phyloP scores from a whole-genome alignment of 106 monocot genomes.

The Chionographis japonica region DNA sequence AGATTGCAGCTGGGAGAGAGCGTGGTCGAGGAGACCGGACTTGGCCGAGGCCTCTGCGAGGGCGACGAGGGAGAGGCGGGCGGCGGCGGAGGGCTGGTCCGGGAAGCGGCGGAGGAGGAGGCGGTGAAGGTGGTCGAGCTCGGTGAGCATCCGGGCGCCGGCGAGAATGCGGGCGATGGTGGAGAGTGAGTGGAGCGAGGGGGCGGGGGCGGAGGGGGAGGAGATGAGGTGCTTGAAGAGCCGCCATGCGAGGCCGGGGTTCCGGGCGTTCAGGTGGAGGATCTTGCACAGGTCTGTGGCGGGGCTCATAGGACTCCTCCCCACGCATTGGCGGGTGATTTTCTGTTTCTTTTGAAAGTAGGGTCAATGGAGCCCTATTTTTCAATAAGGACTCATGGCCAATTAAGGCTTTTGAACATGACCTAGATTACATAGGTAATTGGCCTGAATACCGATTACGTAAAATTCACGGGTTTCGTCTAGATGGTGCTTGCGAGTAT shows the following conservation, averaged over 20 bases:
- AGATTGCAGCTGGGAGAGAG: slow-evolving; percentile 48
- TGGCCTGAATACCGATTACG: too few relatives aligned
- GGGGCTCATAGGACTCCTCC: slow-evolving; percentile 7
- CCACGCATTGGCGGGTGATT: too few relatives aligned
- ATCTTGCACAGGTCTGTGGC: not conserved
- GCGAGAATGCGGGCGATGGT: slow-evolving; percentile 34
- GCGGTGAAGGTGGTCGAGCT: slow-evolving; percentile 39
- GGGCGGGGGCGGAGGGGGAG: slow-evolving; percentile 9
- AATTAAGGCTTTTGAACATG: too few relatives aligned
- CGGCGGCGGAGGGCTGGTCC: slow-evolving; percentile 15
- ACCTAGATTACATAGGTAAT: too few relatives aligned
- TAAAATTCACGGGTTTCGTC: too few relatives aligned
- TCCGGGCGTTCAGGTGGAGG: slow-evolving; percentile 24
- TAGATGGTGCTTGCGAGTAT: too few relatives aligned
- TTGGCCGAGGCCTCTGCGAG: slow-evolving; percentile 21
- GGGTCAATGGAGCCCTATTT: too few relatives aligned
- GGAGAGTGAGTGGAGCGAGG: slow-evolving; percentile 17
- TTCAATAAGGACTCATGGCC: too few relatives aligned
- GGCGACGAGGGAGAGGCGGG: slow-evolving; percentile 17
- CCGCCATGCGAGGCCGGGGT: slow-evolving; percentile 45
- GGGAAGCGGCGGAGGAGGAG: slow-evolving; percentile 31
- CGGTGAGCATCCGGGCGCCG: slow-evolving; percentile 23
- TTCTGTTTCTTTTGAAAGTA: too few relatives aligned
- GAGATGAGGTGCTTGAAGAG: slow-evolving; percentile 44
- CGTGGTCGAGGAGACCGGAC: slow-evolving; percentile 25